phyloP scores from a whole-genome alignment of 345 rosid genomes.

The Eutrema heterophyllum region DNA sequence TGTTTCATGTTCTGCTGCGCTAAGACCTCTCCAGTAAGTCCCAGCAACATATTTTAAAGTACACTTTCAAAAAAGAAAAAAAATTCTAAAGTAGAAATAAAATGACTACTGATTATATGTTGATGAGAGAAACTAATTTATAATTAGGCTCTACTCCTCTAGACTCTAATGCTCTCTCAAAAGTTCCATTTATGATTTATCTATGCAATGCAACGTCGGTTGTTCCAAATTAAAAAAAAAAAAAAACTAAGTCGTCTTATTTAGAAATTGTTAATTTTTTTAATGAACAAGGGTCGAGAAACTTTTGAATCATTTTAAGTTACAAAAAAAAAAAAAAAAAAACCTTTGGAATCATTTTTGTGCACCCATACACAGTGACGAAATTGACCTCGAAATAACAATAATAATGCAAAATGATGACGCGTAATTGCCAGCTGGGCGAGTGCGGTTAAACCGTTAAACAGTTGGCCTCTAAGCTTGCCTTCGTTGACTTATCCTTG shows the following conservation, averaged over 20 bases:
- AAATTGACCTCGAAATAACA: neutral
- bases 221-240: neutral
- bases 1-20: conserved; percentile 29
- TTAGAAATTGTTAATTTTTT: neutral
- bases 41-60: neutral
- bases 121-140: neutral
- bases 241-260: neutral
- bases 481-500: conserved; percentile 13
- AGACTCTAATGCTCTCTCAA: neutral
- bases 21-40: conserved; percentile 29
- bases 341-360: too few species aligned
- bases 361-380: neutral
- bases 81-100: too few species aligned
- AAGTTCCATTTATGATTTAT: neutral
- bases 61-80: too few species aligned
- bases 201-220: neutral
- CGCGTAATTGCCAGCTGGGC: conserved; percentile 6
- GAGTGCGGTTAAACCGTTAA: neutral
- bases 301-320: neutral
- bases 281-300: neutral
- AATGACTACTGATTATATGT: too few species aligned
- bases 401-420: conserved; percentile 1
- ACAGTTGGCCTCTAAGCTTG: neutral
- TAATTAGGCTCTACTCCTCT: neutral
- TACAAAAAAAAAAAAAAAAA: too few species aligned